phyloP scores from a whole-genome alignment of 352 stramenopile species.

The Salisapilia sapeloensis region DNA sequence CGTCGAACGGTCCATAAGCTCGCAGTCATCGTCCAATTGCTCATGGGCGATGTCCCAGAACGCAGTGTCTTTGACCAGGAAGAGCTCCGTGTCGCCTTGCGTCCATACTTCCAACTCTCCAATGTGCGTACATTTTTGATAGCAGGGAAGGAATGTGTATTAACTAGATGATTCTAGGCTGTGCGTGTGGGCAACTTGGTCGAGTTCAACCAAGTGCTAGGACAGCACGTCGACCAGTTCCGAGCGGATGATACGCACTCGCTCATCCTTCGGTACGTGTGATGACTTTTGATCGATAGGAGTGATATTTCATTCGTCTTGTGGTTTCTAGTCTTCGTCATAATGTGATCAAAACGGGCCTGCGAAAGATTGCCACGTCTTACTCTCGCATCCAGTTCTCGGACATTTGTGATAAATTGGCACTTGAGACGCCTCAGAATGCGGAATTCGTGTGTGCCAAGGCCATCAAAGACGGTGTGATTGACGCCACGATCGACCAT shows the following conservation, averaged over 20 bases:
- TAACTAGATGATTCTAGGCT: conserved; percentile 30
- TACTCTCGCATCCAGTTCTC: conserved; percentile 84
- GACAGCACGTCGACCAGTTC: conserved; percentile 75
- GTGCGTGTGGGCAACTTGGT: conserved; percentile 92
- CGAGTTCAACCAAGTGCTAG: conserved; percentile 87
- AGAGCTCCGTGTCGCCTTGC: conserved; percentile 79
- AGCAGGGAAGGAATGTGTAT: too few relatives aligned
- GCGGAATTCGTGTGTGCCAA: conserved; percentile 98
- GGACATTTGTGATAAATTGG: conserved; percentile 90
- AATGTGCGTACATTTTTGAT: conserved; percentile 30
- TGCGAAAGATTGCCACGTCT: conserved; percentile 93
- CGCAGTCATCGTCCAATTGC: conserved; percentile 91
- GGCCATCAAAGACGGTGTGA: conserved; percentile 95
- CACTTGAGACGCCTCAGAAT: conserved; percentile 82
- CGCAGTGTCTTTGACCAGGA: conserved; percentile 87
- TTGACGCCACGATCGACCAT: conserved; percentile 97
- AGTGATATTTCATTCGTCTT: conserved; percentile 2
- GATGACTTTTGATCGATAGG: neutral
- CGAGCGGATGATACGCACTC: conserved; percentile 90
- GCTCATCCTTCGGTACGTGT: conserved; percentile 84
- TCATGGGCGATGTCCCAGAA: conserved; percentile 97
- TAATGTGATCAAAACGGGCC: conserved; percentile 97
- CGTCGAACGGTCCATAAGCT: conserved; percentile 93
- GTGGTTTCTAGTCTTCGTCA: conserved; percentile 72
- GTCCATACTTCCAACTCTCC: conserved; percentile 92